Evolutionary conservation across 2,329 filamentous ascomycete genomes (phyloP).

Genomic region (Aspergillus fischeri): DNA sequence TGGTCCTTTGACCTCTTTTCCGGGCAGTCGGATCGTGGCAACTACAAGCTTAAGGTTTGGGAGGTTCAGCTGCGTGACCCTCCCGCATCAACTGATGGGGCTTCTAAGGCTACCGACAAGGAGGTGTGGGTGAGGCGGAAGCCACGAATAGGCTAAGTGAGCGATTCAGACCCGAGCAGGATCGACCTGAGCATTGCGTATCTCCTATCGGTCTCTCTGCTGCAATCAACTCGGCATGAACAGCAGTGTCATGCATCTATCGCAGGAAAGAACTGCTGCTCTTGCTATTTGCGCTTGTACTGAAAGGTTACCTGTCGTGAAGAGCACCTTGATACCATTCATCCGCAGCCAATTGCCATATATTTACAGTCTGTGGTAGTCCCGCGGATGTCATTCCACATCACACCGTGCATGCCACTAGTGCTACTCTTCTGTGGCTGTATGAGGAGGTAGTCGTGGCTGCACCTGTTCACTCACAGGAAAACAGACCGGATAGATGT

Average conservation of each 20-base stretch:
- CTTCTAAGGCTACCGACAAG: slow-evolving; percentile 15
- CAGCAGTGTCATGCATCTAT: neutral
- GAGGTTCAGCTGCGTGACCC: slow-evolving; percentile 54
- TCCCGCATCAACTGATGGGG: neutral
- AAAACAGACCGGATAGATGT: no score
- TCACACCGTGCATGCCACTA: no score
- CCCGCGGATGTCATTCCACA: no score
- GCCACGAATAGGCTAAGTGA: slow-evolving; percentile 26
- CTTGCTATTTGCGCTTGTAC: neutral
- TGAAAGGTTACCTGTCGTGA: no score
- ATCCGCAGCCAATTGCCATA: no score
- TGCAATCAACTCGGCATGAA: neutral
- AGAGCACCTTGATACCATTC: no score
- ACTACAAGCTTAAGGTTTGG: slow-evolving; percentile 60
- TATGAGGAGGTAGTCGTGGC: no score
- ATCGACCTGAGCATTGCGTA: neutral
- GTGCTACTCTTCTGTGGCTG: no score
- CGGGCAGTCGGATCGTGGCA: slow-evolving; percentile 58
- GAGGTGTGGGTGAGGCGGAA: slow-evolving; percentile 35
- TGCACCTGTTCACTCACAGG: no score
- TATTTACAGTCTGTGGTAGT: no score
- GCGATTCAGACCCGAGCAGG: neutral
- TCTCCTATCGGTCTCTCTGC: neutral
- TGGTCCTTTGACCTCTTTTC: slow-evolving; percentile 69
- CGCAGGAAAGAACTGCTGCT: neutral